Conservation (phyloP, 495 filamentous ascomycete genomes). For the Xylaria flabelliformis region DNA sequence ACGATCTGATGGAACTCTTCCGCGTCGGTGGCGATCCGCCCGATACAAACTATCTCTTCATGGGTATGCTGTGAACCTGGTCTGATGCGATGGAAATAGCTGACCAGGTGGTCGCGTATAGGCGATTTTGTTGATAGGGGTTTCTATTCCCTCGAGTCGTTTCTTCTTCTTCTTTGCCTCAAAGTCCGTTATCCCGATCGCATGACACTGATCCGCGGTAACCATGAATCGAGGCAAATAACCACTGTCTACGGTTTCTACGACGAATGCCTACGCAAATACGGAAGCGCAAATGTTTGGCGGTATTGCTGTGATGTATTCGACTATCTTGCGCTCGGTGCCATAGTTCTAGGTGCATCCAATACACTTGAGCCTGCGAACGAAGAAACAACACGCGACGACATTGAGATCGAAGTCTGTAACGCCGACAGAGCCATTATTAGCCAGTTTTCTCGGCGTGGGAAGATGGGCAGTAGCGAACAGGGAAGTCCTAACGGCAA, state of each 20-base stretch:
- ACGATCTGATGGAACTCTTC: conserved; percentile 98
- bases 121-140: conserved; percentile 98
- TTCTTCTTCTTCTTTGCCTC: conserved; percentile 90
- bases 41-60: conserved; percentile 98
- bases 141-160: conserved; percentile 96
- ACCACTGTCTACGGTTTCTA: conserved; percentile 99
- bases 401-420: conserved; percentile 90
- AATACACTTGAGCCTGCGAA: conserved; percentile 66
- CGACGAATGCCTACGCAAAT: conserved; percentile 97
- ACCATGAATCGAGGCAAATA: conserved; percentile 97
- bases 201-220: conserved; percentile 95
- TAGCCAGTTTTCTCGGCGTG: conserved; percentile 60
- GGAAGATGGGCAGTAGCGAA: conserved; percentile 28
- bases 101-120: conserved; percentile 37
- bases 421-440: conserved; percentile 81
- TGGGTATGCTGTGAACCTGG: conserved; percentile 63
- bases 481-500: conserved; percentile 49
- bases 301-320: conserved; percentile 98
- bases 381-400: conserved; percentile 62
- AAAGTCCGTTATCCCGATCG: conserved; percentile 98
- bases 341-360: conserved; percentile 88
- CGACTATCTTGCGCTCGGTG: conserved; percentile 94
- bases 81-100: conserved; percentile 10
- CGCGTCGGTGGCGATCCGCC: conserved; percentile 93
- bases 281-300: conserved; percentile 97